Conservation (phyloP, 2,329 filamentous ascomycete genomes). For the Aspergillus sp. region DNA sequence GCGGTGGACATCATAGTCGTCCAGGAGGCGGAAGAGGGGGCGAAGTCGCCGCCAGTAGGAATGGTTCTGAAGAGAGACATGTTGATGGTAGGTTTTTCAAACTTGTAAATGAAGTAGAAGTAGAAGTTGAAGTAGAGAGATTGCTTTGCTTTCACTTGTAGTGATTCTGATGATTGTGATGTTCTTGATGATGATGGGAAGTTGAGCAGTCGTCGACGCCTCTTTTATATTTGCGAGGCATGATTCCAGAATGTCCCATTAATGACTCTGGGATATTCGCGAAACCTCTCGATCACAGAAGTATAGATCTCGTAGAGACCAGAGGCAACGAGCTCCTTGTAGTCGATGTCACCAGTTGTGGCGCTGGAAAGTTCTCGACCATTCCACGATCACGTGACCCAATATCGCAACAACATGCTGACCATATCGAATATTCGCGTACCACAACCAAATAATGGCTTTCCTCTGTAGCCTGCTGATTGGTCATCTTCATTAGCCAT, state of each 20-base stretch:
- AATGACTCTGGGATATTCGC: background rate
- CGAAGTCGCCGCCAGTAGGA: constrained; percentile 31
- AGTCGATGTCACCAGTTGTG: constrained; percentile 1
- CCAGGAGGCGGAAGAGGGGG: constrained; percentile 43
- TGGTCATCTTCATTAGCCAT: no score
- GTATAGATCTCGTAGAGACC: constrained; percentile 1
- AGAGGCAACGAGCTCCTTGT: constrained; percentile 4
- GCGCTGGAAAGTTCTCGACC: constrained; percentile 15
- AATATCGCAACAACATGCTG: background rate
- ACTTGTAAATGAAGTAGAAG: background rate
- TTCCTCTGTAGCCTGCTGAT: no score
- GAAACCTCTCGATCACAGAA: background rate
- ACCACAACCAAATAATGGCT: no score
- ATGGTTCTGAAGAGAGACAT: constrained; percentile 33
- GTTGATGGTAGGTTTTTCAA: constrained; percentile 7
- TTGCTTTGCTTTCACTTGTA: constrained; percentile 30
- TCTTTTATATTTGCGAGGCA: constrained; percentile 14
- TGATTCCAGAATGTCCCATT: constrained; percentile 11
- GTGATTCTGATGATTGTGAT: constrained; percentile 33
- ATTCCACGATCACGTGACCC: constrained; percentile 22
- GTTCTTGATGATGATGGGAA: constrained; percentile 6
- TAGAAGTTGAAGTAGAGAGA: constrained; percentile 41
- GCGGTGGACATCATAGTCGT: constrained; percentile 39
- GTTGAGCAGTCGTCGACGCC: constrained; percentile 3
- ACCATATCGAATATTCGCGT: no score